A percentile compares a stretch with the other conserved stretches of the same genome.
Conservation (phyloP, 352 stramenopile species). For the Lagenidium sp. region DNA sequence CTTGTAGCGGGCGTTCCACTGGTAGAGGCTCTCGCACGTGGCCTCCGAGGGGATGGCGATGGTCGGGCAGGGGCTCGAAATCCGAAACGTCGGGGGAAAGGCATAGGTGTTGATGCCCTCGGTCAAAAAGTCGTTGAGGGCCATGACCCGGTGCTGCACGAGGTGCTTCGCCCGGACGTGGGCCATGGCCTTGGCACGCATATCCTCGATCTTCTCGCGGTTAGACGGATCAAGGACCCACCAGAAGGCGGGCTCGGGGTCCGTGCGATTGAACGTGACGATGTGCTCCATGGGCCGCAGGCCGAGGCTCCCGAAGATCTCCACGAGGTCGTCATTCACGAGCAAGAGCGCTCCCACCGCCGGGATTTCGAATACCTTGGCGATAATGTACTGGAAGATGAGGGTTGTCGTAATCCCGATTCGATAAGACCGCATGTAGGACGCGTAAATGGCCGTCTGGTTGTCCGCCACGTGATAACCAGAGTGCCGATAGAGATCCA, state of each 20-base stretch:
- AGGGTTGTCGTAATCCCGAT: constrained; percentile 62
- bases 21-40: constrained; percentile 34
- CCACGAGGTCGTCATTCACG: constrained; percentile 51
- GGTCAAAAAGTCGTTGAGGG: constrained; percentile 49
- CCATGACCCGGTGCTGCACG: constrained; percentile 43
- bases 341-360: constrained; percentile 52
- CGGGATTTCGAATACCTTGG: constrained; percentile 78
- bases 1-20: constrained; percentile 53
- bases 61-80: constrained; percentile 45
- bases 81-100: constrained; percentile 23
- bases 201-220: constrained; percentile 38
- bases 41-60: constrained; percentile 29
- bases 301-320: constrained; percentile 37
- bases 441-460: constrained; percentile 53
- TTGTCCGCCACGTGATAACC: constrained; percentile 51
- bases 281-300: constrained; percentile 56
- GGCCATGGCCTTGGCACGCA: constrained; percentile 47
- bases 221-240: constrained; percentile 46
- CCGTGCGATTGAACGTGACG: constrained; percentile 40
- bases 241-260: constrained; percentile 35
- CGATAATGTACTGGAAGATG: constrained; percentile 69
- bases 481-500: constrained; percentile 58
- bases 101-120: constrained; percentile 35
- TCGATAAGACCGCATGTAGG: constrained; percentile 64
- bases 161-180: constrained; percentile 47